Conservation (phyloP, 1,284 basidiomycete species). For the Pulveroboletus sp. region DNA sequence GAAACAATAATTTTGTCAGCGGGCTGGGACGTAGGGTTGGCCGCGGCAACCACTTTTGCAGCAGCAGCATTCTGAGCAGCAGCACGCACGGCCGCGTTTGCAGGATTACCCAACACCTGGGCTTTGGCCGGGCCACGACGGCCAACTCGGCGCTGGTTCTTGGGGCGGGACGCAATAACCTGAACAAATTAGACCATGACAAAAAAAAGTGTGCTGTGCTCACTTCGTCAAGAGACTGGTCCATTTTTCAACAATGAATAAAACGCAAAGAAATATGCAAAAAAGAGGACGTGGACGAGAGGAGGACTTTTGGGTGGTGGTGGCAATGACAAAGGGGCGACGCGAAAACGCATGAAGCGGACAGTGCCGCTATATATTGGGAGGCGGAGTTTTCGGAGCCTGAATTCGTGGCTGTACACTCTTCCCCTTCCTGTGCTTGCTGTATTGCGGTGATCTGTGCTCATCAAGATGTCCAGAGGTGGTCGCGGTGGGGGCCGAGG, state of each 20-base stretch:
- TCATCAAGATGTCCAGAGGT: constrained; percentile 59
- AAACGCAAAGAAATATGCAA: not conserved
- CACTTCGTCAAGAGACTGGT: constrained; percentile 91
- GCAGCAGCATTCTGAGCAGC: constrained; percentile 43
- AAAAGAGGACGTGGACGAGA: not conserved
- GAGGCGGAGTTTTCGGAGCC: constrained; percentile 31
- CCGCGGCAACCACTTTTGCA: constrained; percentile 43
- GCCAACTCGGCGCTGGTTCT: constrained; percentile 47
- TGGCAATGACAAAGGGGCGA: constrained; percentile 35
- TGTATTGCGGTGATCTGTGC: constrained; percentile 4
- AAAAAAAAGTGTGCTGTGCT: constrained; percentile 31
- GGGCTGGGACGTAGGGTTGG: constrained; percentile 41
- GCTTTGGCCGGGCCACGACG: constrained; percentile 48
- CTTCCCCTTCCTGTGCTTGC: not conserved
- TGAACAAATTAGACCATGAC: constrained; percentile 38
- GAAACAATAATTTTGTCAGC: constrained; percentile 95
- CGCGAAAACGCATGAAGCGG: constrained; percentile 10
- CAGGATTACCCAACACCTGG: constrained; percentile 58
- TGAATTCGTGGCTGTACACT: constrained; percentile 11
- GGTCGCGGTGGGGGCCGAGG: constrained; percentile 52
- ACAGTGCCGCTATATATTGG: constrained; percentile 22
- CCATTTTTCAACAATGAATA: constrained; percentile 49
- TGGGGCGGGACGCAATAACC: constrained; percentile 75
- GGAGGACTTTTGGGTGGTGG: constrained; percentile 8
- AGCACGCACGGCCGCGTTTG: constrained; percentile 53